Base-by-base conservation (phyloP, 1,139 yeast species). In the Kodamaea arcana region DNA sequence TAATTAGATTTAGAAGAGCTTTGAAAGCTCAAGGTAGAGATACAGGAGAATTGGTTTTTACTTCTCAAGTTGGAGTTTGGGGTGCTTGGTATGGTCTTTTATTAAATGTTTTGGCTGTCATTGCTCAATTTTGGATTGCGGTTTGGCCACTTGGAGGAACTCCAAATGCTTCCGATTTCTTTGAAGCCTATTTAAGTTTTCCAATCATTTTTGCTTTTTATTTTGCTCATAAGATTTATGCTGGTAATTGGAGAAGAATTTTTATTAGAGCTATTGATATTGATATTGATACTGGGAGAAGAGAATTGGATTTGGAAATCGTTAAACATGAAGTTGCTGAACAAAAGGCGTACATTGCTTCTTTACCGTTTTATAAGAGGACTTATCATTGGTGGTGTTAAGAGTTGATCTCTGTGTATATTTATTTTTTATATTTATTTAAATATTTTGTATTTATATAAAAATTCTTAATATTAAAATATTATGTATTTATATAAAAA, bases 221-320 rank as follows among this genome's bases (percentile, higher is more conserved):
- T 56, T 15, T 75, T 22, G 75, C 62, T 21, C 80, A 72, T 58
- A 77, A 77, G 61, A 8, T 74, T 24, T 71, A 60, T 54, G 58
- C 62, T n/a, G 66, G 63, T 37, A 69, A 71, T 44, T 65, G 68
- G 57, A 62, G 58, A 31, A 47, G 72, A 5, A 45, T 45, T 34
- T 54, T 51, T 36, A 62, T 60, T 38, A 72, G 70, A 31, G 62
- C 73, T 33, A 60, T 58, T 35, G 61, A 67, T 36, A 65, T 78
- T 44, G 83, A 79, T 47, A 52, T 79, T 28, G 72, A 69, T 40
- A 62, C 68, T 35, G 81, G 80, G 31, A 67, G 80, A 54, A 68
- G 79, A 46, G 72, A 74, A 35, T 61, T 72, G 45, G 83, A 78
- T 48, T 57, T 70, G 42, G 82, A 75, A 34, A 58, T 63, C 40